Evolutionary conservation across 257 asterid genomes (phyloP).

Genomic region (Voacanga thouarsii): DNA sequence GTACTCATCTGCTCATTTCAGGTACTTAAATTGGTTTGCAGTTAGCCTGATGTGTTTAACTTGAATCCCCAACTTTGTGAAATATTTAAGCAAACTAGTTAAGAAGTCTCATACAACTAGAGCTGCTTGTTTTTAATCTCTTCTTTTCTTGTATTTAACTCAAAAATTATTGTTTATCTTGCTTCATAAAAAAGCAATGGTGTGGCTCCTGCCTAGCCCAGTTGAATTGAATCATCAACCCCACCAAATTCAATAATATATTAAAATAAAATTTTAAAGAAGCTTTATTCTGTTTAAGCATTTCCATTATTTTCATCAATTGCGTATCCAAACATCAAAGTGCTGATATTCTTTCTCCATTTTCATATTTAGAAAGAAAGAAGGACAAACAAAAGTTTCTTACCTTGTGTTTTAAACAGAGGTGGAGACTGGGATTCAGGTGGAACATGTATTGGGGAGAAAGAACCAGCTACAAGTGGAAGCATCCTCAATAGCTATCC

Average conservation of each 20-base stretch:
- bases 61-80: not conserved
- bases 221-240: not conserved
- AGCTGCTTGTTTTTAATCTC: not conserved
- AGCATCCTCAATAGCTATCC: constrained; percentile 74
- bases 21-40: constrained; percentile 36
- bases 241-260: not conserved
- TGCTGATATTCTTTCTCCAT: not conserved
- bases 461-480: constrained; percentile 64
- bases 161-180: not conserved
- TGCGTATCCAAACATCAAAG: not conserved
- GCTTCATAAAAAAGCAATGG: not conserved
- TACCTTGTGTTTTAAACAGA: constrained; percentile 33
- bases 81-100: not conserved
- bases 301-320: not conserved
- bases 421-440: constrained; percentile 99
- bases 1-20: constrained; percentile 95
- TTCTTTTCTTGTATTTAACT: not conserved
- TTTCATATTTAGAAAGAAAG: too few species aligned
- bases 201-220: not conserved
- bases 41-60: not conserved
- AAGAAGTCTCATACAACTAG: not conserved
- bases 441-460: constrained; percentile 81
- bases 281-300: not conserved
- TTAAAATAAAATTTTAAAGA: not conserved
- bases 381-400: not conserved